Conservation (phyloP, 2,329 filamentous ascomycete species). For the Epichloe coenophiala region DNA sequence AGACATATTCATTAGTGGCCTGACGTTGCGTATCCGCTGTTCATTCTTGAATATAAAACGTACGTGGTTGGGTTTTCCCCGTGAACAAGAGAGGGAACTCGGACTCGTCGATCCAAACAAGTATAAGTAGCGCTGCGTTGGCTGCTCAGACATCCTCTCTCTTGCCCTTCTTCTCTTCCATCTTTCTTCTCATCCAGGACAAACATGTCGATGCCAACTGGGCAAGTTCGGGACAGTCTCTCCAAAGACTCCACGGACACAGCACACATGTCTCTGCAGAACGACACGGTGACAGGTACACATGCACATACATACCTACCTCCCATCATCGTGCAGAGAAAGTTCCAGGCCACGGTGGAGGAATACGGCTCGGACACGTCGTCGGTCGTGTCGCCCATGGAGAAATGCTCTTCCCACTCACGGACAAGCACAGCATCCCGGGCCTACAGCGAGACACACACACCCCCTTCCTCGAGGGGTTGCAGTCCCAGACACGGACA, state of each 20-base stretch:
- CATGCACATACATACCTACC: not conserved
- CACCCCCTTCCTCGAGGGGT: slow-evolving; percentile 3
- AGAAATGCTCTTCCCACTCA: not conserved
- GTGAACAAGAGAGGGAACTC: no score
- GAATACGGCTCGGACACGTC: slow-evolving; percentile 6
- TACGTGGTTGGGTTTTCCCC: no score
- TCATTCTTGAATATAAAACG: no score
- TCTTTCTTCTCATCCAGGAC: not conserved
- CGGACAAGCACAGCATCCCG: not conserved
- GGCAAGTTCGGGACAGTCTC: not conserved
- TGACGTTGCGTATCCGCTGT: no score
- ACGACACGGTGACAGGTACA: not conserved
- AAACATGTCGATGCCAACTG: not conserved
- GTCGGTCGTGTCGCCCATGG: not conserved
- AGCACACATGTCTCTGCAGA: no score
- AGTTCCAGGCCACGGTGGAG: slow-evolving; percentile 11
- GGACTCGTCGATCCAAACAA: no score
- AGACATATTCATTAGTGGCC: no score
- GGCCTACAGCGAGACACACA: not conserved
- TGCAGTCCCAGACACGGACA: slow-evolving; percentile 7
- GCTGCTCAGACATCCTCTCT: not conserved
- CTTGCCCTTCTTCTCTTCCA: not conserved
- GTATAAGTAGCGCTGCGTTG: no score
- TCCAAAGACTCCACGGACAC: not conserved
- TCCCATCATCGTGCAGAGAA: not conserved